Base-by-base conservation (phyloP, 192 early-diverging fungal species). In the Linnemannia schmuckeri region DNA sequence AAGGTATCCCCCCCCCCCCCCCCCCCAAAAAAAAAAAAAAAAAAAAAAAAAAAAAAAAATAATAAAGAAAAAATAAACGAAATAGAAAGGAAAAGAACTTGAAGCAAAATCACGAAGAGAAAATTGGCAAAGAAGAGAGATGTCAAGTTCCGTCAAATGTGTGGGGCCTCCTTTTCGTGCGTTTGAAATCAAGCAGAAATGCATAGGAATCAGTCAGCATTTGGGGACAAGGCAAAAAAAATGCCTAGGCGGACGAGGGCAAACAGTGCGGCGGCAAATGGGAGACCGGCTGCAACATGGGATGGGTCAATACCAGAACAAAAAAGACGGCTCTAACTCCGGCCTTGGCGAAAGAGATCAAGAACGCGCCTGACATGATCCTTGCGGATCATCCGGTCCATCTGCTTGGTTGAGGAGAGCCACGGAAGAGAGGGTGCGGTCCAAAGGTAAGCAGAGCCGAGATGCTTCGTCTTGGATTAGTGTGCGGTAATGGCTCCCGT, bases 61-160 rank as follows among this genome's bases (percentile, higher is more conserved):
- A 76, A 70, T 12, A 70, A 84, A 68, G 44, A 82, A 76, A 69
- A 61, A 68, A 61, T 44, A 33, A 10, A 18, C 18, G 13, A 82
- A 70, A 9, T 13, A 57, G 42, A 79, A 57, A 47, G 52, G 76
- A 73, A 49, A 61, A 69, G 63, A 74, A 10, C 46, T 54, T 54
- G 52, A 46, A 2, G 54, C 66, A 8, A 68, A 72, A 80, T n/a
- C 37, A 42, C 17, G 24, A 69, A 42, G 24, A 33, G 47, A 68
- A 84, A 20, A 61, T 41, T 74, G 79, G 79, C 75, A 72, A 75
- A 70, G 78, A 87, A 86, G 70, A 81, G 85, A 77, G 78, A 79
- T 81, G 79, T 81, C 72, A 87, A 63, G 82, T 74, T 87, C 79
- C 83, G 83, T 86, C 83, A 86, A 86, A 80, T 80, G 80, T 78